Evolutionary conservation across 306 rosid species (phyloP), one percentile per base, ranked within the genome.

Genomic region (Pueraria montana): DNA sequence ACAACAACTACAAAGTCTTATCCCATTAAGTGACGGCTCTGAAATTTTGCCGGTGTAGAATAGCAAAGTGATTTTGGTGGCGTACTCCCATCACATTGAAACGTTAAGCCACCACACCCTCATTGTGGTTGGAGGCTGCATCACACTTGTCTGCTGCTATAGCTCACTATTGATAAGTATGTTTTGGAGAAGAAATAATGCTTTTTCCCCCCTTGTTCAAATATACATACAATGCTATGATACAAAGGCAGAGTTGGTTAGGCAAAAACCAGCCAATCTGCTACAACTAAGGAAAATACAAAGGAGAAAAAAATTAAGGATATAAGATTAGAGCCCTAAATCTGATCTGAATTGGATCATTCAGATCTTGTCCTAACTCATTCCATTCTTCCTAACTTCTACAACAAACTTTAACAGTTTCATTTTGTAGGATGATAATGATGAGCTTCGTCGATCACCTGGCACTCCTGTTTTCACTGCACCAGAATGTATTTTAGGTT

Each of bases 391-490:
- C 76, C 40, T 7, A 23, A 70, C 21, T 23, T 45, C 1, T 43
- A 8, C 74, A 38, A 42, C 20, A 69, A 21, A 5, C 27, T 67
- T 56, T 11, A 64, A 43, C 6, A 2, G 53, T 64, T 80, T 75
- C 74, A 52, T 88, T 84, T 58, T 89, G 90, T 86, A 96, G 99
- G 97, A 94, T 90, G 94, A 90, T 43, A 90, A 92, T 76, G 99
- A 96, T 58, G 92, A 90, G 80, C 97, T 96, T 76, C 98, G 99
- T 11, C 92, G 99, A 42, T 96, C 99, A 78, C 99, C 99, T 6
- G 99, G 99, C 48, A 96, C 99, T 87, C 99, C 99, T 58, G 99
- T 96, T 88, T 96, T 96, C 88, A 96, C 99, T 53, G 99, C 99
- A 81, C 98, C 99, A 21, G 99, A 96, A 83, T 96, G 99, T 75